phyloP scores from a whole-genome alignment of 2,329 filamentous ascomycete genomes.

The Fusarium sp. region DNA sequence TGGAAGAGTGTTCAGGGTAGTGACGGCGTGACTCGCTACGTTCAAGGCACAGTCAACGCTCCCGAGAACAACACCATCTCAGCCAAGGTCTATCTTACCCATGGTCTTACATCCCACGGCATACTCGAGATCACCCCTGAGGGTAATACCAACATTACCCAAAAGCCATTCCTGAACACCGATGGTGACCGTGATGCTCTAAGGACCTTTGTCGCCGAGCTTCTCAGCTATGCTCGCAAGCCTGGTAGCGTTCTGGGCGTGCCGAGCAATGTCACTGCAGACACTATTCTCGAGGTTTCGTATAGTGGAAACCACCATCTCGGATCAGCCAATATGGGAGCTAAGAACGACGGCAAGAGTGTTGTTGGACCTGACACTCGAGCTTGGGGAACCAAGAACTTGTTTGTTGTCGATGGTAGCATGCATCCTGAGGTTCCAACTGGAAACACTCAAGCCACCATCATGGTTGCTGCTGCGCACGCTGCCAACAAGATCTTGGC shows the following conservation, averaged over 20 bases:
- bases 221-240: slow-evolving; percentile 44
- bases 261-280: slow-evolving; percentile 41
- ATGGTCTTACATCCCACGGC: slow-evolving; percentile 61
- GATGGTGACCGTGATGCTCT: slow-evolving; percentile 48
- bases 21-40: slow-evolving; percentile 52
- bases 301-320: slow-evolving; percentile 49
- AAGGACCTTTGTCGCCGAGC: slow-evolving; percentile 41
- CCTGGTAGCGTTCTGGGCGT: slow-evolving; percentile 40
- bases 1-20: slow-evolving; percentile 59
- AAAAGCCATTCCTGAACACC: slow-evolving; percentile 52
- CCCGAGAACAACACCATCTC: slow-evolving; percentile 58
- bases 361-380: slow-evolving; percentile 51
- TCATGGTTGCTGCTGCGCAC: slow-evolving; percentile 47
- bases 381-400: slow-evolving; percentile 49
- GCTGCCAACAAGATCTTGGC: slow-evolving; percentile 43
- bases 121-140: slow-evolving; percentile 56
- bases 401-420: slow-evolving; percentile 50
- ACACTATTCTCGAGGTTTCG: slow-evolving; percentile 41
- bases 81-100: slow-evolving; percentile 63
- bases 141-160: slow-evolving; percentile 57
- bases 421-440: slow-evolving; percentile 50
- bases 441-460: slow-evolving; percentile 43
- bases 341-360: slow-evolving; percentile 47
- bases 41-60: slow-evolving; percentile 61
- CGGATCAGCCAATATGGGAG: slow-evolving; percentile 50